These are phyloP conservation scores for Fraxinus sp. DNA, from an alignment of 305 asterid genomes.

Conservation along the genomic window DNA sequence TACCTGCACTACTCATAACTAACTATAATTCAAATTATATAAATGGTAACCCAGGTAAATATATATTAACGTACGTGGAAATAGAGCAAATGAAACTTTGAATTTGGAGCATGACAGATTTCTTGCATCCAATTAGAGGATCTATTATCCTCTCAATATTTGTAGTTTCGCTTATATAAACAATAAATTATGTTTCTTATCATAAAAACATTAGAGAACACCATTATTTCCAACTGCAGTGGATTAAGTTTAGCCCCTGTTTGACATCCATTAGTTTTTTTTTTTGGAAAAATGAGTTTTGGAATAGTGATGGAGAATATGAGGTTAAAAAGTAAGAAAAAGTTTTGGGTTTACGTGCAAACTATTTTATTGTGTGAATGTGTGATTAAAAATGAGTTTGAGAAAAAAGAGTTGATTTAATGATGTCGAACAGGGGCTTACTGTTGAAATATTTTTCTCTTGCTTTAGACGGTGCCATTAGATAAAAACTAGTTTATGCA, in stretches of 20 bases:
- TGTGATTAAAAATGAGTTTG: too few species aligned
- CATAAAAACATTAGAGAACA: not conserved
- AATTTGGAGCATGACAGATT: not conserved
- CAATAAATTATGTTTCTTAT: not conserved
- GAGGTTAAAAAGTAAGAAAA: too few species aligned
- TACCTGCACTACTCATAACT: not conserved
- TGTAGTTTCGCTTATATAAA: not conserved
- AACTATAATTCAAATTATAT: not conserved
- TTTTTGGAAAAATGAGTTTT: too few species aligned
- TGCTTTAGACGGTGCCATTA: not conserved
- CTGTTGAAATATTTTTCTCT: not conserved
- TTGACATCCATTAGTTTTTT: too few species aligned
- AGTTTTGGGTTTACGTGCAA: too few species aligned
- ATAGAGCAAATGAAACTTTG: not conserved
- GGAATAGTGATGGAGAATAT: too few species aligned
- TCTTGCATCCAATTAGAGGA: constrained; percentile 1
- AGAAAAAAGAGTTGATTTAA: too few species aligned
- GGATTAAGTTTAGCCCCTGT: not conserved
- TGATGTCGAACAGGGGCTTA: too few species aligned
- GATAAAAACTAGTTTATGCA: not conserved
- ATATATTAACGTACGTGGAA: not conserved
- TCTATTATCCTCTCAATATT: not conserved
- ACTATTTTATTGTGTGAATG: too few species aligned
- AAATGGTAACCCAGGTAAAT: not conserved
- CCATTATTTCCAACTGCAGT: not conserved